Evolutionary conservation across 2,329 filamentous ascomycete genomes (phyloP), one percentile per base, ranked within the genome.

Genomic region (Xylaria sp.): DNA sequence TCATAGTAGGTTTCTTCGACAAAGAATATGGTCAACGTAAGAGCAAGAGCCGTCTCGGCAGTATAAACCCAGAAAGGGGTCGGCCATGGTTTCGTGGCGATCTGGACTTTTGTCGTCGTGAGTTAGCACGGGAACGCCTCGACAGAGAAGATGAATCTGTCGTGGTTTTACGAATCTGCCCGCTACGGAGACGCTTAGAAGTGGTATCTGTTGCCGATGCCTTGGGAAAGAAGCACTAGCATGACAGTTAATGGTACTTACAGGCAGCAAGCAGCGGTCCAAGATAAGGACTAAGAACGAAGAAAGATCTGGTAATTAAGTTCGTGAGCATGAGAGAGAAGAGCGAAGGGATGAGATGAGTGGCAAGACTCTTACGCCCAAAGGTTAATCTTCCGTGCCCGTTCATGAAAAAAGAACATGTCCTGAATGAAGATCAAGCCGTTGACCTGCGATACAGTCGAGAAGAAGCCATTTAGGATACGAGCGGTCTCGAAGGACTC

Each of bases 371-470:
- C 79, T 32, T 72, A 79, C 71, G 82, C 82, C 83, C 83, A 85
- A 44, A 85, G 77, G 59, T 83, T 83, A 68, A 85, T 85, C 74
- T 85, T 85, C 25, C 83, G 77, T 0, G 84, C 83, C 42, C 85
- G 80, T 69, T 88, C 83, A 71, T 89, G 87, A 76, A 88, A 87
- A 79, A 87, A 89, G 79, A 87, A 90, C 66, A 88, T 81, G 75
- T 89, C 87, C 63, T 87, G 84, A 74, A 87, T 84, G 73, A 84
- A 84, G 71, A 85, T 84, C 60, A 88, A 78, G 10, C 84, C 84
- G 18, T 81, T 80, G 4, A 79, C 81, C 66, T 84, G 83, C 8
- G 77, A 75, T 8, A 82, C 81, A 4, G 83, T 84, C 40, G 80
- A 80, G 75, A 86, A 85, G 70, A 86, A 82, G 23, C 84, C 81